Evolutionary conservation across 805 yeast genomes (phyloP), one percentile per base, ranked within the genome.

Genomic region (Priceomyces fermenticarens): DNA sequence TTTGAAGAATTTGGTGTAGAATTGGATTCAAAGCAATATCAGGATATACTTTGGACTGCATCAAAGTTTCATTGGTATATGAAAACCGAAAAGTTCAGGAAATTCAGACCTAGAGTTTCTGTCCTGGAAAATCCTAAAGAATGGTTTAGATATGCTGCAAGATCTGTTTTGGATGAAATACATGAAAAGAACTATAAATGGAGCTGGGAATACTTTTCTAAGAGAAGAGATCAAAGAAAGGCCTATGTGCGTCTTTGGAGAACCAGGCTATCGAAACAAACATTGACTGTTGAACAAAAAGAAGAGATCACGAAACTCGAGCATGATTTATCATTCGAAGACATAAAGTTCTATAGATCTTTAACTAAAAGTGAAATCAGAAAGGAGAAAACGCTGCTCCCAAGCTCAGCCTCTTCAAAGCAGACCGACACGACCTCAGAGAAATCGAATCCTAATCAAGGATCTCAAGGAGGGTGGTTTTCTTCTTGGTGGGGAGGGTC

Each of bases 1-100:
- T 93, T 90, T 60, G 90, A 90, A 39, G 95, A 93, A 55, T 83
- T 95, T 52, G 85, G 95, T n/a, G 67, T 95, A 10, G 88, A 84
- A 41, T 68, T 93, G 42, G 93, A 91, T 57, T 81, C 91, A 41
- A 76, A 77, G 38, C 97, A 91, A 58, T 93, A 93, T 59, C 73
- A 85, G 31, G 93, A 87, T 55, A 72, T 88, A 1, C 67, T 95
- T 28, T 79, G 86, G 73, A 82, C 95, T 1, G 80, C 90, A 5
- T 86, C 96, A 2, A 81, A 83, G 45, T 80, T 88, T 55, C 88
- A 86, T 47, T 79, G 91, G 78, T 85, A 80, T 52, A 70, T 78
- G 50, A 82, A 81, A 47, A 86, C 96, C 0, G 80, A 81, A 46
- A 85, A 81, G 55, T 90, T 83, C 57, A 77, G 87, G 49, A 78